These are phyloP conservation scores for Geotrichum histeridarum DNA, from an alignment of 1,139 yeast species.

Conservation along the genomic window DNA sequence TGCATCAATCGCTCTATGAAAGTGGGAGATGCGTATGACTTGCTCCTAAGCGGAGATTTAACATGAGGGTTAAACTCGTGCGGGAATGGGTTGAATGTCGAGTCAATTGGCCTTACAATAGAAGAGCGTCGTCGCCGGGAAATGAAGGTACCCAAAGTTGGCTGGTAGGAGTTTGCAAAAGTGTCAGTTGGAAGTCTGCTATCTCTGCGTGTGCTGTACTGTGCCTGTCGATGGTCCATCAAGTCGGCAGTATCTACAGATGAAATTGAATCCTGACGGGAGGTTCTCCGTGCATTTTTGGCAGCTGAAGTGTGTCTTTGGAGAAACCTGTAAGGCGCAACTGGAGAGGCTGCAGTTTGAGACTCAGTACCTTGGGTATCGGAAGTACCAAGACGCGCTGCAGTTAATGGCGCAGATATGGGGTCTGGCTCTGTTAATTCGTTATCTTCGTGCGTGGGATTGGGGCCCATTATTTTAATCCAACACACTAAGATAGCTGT, in stretches of 20 bases:
- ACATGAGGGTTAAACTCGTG: not conserved
- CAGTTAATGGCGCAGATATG: not conserved
- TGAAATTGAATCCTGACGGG: slow-evolving; percentile 6
- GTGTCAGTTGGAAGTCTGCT: not conserved
- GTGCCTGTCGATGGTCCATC: slow-evolving; percentile 15
- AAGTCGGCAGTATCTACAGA: slow-evolving; percentile 18
- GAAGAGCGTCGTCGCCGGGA: not conserved
- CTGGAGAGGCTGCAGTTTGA: not conserved
- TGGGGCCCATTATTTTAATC: not conserved
- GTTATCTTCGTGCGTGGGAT: not conserved
- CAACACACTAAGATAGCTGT: not conserved
- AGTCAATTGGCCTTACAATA: not conserved
- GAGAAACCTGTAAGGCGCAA: not conserved
- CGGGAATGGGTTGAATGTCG: not conserved
- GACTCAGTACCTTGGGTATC: not conserved
- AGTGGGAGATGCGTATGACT: slow-evolving; percentile 6
- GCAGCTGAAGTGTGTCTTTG: not conserved
- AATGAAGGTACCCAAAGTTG: not conserved
- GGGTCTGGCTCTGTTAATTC: not conserved
- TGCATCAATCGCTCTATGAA: not conserved
- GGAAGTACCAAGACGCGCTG: not conserved
- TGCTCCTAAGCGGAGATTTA: not conserved
- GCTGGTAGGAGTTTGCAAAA: not conserved
- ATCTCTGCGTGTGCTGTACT: not conserved
- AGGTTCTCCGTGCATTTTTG: not conserved